Evolutionary conservation across 768 basidiomycete species (phyloP), one percentile per base, ranked within the genome.

Genomic region (Zangia roseola): DNA sequence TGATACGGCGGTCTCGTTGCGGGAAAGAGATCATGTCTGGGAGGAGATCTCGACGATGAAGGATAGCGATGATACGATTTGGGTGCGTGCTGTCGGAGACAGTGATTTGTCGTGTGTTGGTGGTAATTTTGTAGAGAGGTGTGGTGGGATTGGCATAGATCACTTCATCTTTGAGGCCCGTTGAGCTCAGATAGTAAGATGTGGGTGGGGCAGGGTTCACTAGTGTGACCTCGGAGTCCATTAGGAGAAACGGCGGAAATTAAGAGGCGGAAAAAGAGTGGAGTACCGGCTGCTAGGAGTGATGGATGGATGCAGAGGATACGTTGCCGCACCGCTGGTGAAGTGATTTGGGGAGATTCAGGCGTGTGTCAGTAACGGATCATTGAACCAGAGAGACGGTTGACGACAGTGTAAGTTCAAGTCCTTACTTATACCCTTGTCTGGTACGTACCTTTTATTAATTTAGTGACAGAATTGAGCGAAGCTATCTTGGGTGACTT

Each of bases 181-280:
- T 30, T 10, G 52, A 55, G 43, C 60, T 65, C 31, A 67, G 25
- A 34, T 53, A 67, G 54, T 69, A 69, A 34, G 45, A 1, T 12
- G 60, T 69, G 20, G 67, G 65, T 17, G 62, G 62, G 7, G 44
- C 4, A 10, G 47, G 41, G 31, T 43, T 54, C 13, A 67, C 67
- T 37, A 67, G 67, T 1, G 65, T 67, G 38, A 48, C 10, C 13
- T 58, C 14, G 10, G 65, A 67, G 43, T 67, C 62, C 65, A 67
- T 69, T 40, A 17, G 13, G n/a, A 38, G 14, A n/a, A 8, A 26
- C 4, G 16, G n/a, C 4, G 8, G 10, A 7, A n/a, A 17, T n/a
- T 26, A 21, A 25, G 35, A 6, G 30, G 38, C 25, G 31, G 19
- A 20, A 38, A 20, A 14, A 19, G 8, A 12, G 25, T 10, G 13